Evolutionary conservation across 2,329 filamentous ascomycete species (phyloP).

Genomic region (Arthrobotrys iridis): DNA sequence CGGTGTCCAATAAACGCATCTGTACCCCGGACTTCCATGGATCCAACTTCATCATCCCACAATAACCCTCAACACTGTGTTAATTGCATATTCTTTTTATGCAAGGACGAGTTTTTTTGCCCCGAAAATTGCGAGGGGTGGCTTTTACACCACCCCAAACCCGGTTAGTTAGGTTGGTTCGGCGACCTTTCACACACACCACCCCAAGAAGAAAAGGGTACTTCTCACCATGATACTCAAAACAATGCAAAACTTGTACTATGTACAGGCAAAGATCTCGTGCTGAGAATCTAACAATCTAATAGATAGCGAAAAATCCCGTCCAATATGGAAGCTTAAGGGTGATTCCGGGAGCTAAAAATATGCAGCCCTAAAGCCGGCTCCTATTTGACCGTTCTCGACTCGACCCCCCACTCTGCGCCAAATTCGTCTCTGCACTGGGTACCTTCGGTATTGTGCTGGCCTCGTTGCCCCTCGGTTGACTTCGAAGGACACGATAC

Average conservation of each 20-base stretch:
- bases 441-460: not conserved
- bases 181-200: conserved; percentile 32
- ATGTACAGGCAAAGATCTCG: conserved; percentile 12
- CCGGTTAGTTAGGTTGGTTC: conserved; percentile 36
- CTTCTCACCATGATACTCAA: conserved; percentile 20
- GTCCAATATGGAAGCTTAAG: conserved; percentile 19
- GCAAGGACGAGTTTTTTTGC: conserved; percentile 33
- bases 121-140: conserved; percentile 30
- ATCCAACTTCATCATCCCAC: conserved; percentile 19
- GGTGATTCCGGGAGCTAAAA: conserved; percentile 24
- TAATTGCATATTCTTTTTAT: conserved; percentile 12
- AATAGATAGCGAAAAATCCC: conserved; percentile 47
- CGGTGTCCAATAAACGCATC: conserved; percentile 35
- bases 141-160: conserved; percentile 10
- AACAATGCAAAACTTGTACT: no score
- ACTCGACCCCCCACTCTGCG: conserved; percentile 14
- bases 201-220: not conserved
- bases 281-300: conserved; percentile 7
- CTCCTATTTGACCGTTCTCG: conserved; percentile 17
- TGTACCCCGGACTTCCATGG: conserved; percentile 36
- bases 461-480: not conserved
- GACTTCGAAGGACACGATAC: conserved; percentile 15
- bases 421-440: not conserved
- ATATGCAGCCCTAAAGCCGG: conserved; percentile 44
- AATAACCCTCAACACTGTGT: not conserved